Base-by-base conservation (phyloP, 2,329 filamentous ascomycete species). In the Aspergillus sp. region DNA sequence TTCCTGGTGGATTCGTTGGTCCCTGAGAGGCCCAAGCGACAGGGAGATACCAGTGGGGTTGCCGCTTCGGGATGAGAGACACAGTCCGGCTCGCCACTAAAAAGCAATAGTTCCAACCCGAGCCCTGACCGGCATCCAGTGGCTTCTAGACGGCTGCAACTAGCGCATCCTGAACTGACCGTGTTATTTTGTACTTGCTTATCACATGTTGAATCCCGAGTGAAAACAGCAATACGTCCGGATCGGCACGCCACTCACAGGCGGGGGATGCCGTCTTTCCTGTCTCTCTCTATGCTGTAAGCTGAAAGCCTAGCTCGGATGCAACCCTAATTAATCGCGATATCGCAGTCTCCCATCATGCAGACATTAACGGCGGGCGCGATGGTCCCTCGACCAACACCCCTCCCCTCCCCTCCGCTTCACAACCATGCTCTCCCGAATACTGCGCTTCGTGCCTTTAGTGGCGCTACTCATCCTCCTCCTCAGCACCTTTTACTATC, bases 301-400 rank as follows among this genome's bases (percentile, higher is more conserved):
- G 28, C 28, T 30, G 28, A 30, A 1, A 12, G 28, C 28, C 28
- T 30, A 3, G 10, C 28, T 47, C 43, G 52, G 52, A 39, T 55
- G 52, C 52, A 55, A 55, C 52, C 52, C 52, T 55, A 55, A 55
- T 55, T 55, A 30, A 55, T 55, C 52, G 6, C 32, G 38, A 17
- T 53, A 21, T 28, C 23, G 21, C 47, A 32, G 21, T 50, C 47
- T 36, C 32, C 32, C 10, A 36, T 36, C 4, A 36, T 36, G 32
- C 32, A 36, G 32, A 36, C n/a, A 21, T 19, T 30, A 19, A 49
- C 47, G 28, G 10, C 13, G 17, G 19, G n/a, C 47, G 17, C 21
- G 8, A n/a, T 30, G 32, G 13, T 23, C 47, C 47, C 47, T 48
- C 45, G 5, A 15, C 45, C 17, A 48, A 21, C 17, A 8, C 19